Conservation (phyloP, 2,329 filamentous ascomycete genomes). For the Nemania sp. region DNA sequence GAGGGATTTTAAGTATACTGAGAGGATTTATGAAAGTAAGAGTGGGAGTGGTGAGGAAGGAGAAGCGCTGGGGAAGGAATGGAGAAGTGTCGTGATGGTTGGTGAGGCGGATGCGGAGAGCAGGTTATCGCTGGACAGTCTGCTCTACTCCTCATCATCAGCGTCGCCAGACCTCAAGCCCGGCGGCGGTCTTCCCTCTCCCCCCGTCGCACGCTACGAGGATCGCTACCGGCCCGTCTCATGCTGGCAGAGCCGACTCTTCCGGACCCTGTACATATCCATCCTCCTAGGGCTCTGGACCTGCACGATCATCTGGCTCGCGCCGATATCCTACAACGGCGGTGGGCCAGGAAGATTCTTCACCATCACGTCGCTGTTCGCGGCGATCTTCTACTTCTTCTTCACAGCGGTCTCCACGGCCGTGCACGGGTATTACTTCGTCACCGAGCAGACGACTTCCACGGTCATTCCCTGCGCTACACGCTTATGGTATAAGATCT, state of each 20-base stretch:
- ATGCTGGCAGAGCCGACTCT: not conserved
- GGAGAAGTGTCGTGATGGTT: too few species aligned
- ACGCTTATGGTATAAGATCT: constrained; percentile 33
- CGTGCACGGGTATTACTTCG: constrained; percentile 26
- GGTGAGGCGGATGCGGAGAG: not conserved
- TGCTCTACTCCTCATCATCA: not conserved
- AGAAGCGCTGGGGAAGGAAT: too few species aligned
- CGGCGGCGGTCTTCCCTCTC: not conserved
- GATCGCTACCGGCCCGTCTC: not conserved
- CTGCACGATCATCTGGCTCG: constrained; percentile 17
- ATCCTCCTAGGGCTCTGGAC: not conserved
- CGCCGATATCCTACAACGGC: too few species aligned
- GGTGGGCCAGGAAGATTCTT: too few species aligned
- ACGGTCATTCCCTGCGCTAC: constrained; percentile 36
- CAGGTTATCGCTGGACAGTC: constrained; percentile 1
- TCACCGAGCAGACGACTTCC: constrained; percentile 18
- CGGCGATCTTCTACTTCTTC: constrained; percentile 26
- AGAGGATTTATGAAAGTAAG: too few species aligned
- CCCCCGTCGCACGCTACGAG: not conserved
- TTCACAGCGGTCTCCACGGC: constrained; percentile 17
- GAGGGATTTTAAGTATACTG: not conserved
- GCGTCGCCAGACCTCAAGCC: too few species aligned
- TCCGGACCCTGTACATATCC: not conserved
- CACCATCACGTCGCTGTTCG: too few species aligned
- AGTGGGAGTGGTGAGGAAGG: too few species aligned